Evolutionary conservation across 495 filamentous ascomycete species (phyloP).

Genomic region (Cercophora newfieldiana): DNA sequence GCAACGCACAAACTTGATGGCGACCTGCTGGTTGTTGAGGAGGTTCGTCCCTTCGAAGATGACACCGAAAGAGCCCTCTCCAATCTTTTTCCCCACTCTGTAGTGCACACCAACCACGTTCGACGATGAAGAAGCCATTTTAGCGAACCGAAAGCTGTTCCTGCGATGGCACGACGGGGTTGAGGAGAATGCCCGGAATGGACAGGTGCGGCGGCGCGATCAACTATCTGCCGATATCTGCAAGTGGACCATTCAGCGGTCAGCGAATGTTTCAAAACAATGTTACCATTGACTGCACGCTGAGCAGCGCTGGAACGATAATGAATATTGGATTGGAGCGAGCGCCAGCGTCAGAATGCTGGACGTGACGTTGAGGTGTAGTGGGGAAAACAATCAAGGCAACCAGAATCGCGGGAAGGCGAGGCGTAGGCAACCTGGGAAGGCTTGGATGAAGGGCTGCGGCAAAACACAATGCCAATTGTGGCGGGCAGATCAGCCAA

Average conservation of each 20-base stretch:
- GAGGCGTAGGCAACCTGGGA: conserved; percentile 6
- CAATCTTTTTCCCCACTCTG: conserved; percentile 98
- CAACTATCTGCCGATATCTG: conserved; percentile 6
- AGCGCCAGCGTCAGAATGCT: neutral
- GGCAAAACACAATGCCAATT: conserved; percentile 14
- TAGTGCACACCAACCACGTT: conserved; percentile 99
- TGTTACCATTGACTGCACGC: neutral
- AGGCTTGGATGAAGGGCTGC: conserved; percentile 6
- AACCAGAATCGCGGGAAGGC: conserved; percentile 4
- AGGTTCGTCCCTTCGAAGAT: conserved; percentile 99
- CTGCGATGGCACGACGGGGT: neutral
- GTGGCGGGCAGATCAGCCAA: conserved; percentile 15
- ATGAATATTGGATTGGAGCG: neutral
- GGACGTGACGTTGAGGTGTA: neutral
- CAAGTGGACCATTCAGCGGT: neutral
- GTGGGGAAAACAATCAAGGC: conserved; percentile 7
- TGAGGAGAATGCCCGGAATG: neutral
- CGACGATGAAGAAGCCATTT: conserved; percentile 91
- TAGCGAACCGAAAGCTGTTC: conserved; percentile 8
- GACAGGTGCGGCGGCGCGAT: neutral
- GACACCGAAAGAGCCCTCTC: conserved; percentile 97
- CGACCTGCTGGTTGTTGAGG: conserved; percentile 98
- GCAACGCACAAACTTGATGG: conserved; percentile 94
- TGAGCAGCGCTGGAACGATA: neutral
- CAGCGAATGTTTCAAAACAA: neutral